These are phyloP conservation scores for Amphibolis antarctica DNA, from an alignment of 106 monocot species.

Conservation along the genomic window DNA sequence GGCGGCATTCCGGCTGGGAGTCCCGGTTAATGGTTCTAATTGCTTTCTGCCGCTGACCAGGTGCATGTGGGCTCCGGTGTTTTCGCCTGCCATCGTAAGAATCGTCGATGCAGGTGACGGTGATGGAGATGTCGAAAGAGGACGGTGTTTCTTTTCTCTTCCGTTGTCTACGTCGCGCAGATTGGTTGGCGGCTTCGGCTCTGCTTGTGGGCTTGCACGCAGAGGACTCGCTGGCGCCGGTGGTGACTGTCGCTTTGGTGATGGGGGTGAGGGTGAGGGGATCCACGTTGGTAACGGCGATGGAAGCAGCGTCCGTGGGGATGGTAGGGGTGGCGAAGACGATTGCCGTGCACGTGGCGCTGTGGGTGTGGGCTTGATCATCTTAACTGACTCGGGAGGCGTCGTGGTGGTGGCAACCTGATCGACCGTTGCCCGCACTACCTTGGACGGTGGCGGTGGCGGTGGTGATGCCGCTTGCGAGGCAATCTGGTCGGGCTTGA, in stretches of 20 bases:
- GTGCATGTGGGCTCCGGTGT: slow-evolving; percentile 67
- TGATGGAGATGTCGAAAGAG: not conserved
- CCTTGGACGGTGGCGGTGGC: no score
- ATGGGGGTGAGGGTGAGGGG: not conserved
- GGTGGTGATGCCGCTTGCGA: no score
- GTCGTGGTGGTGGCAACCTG: no score
- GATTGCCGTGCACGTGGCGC: not conserved
- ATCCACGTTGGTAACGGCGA: not conserved
- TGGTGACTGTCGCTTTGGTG: not conserved
- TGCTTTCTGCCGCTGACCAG: slow-evolving; percentile 7
- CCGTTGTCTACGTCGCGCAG: not conserved
- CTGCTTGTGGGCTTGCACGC: no score
- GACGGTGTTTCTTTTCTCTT: not conserved
- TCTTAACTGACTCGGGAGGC: not conserved
- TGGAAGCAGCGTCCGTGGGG: not conserved
- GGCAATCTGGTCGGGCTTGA: no score
- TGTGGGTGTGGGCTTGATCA: not conserved
- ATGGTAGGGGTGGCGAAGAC: not conserved
- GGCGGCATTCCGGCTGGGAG: not conserved
- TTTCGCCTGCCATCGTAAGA: slow-evolving; percentile 51
- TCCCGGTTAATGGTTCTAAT: slow-evolving; percentile 1
- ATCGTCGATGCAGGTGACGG: not conserved
- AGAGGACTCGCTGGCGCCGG: not conserved
- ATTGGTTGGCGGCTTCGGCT: no score
- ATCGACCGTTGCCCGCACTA: no score